Conservation (phyloP, 2,329 filamentous ascomycete genomes). For the Aspergillus uvarum region DNA sequence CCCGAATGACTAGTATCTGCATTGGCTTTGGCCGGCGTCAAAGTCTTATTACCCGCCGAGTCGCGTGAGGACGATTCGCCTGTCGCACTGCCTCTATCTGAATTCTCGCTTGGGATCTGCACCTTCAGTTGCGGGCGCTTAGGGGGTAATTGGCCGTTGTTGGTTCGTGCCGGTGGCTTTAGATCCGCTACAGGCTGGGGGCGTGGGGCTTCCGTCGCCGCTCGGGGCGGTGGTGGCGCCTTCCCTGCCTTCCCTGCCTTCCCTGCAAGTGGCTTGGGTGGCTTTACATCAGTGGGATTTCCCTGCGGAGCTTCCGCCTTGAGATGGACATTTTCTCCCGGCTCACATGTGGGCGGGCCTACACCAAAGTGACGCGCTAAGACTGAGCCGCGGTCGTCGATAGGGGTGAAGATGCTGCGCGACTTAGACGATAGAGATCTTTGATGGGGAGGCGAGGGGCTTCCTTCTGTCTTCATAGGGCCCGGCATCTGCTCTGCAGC, state of each 20-base stretch:
- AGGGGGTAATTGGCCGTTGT: slow-evolving; percentile 66
- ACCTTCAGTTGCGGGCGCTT: slow-evolving; percentile 84
- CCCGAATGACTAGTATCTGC: slow-evolving; percentile 61
- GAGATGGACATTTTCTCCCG: slow-evolving; percentile 39
- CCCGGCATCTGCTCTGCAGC: slow-evolving; percentile 54
- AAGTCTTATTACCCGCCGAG: slow-evolving; percentile 60
- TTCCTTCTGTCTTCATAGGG: slow-evolving; percentile 43
- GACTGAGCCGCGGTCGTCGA: slow-evolving; percentile 88
- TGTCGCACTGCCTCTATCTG: slow-evolving; percentile 70
- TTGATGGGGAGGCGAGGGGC: slow-evolving; percentile 53
- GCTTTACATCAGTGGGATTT: slow-evolving; percentile 59
- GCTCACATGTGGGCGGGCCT: slow-evolving; percentile 54
- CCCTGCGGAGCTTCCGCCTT: slow-evolving; percentile 36
- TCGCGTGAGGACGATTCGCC: slow-evolving; percentile 67
- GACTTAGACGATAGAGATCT: slow-evolving; percentile 68
- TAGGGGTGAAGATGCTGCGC: slow-evolving; percentile 94
- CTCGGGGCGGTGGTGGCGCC: slow-evolving; percentile 53
- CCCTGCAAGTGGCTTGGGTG: slow-evolving; percentile 46
- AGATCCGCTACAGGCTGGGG: slow-evolving; percentile 63
- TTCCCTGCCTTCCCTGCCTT: slow-evolving; percentile 30
- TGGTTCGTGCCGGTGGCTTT: slow-evolving; percentile 73
- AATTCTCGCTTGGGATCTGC: slow-evolving; percentile 89
- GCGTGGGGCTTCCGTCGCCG: slow-evolving; percentile 46
- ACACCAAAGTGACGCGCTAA: slow-evolving; percentile 79
- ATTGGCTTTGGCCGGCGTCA: slow-evolving; percentile 56